Evolutionary conservation across 2,329 filamentous ascomycete genomes (phyloP).

Genomic region (Monilinia fructigena): DNA sequence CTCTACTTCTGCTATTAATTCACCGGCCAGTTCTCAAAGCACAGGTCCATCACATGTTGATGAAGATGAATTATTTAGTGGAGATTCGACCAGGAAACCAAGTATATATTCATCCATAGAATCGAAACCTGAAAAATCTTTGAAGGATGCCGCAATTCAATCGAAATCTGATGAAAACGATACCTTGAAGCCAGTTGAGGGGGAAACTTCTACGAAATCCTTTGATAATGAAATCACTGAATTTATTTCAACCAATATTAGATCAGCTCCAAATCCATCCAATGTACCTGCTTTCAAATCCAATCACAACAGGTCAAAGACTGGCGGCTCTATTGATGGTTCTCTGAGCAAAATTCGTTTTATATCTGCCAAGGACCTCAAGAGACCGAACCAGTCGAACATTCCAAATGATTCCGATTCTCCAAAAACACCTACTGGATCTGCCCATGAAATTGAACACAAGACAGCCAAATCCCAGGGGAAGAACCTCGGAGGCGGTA

Average conservation of each 20-base stretch:
- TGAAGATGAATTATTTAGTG: constrained; percentile 25
- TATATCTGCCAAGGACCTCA: constrained; percentile 11
- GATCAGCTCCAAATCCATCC: background rate
- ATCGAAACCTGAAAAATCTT: background rate
- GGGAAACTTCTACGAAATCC: background rate
- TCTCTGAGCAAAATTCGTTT: constrained; percentile 6
- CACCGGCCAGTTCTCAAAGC: constrained; percentile 7
- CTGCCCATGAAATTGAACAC: constrained; percentile 27
- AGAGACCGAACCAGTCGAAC: constrained; percentile 7
- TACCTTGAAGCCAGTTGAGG: background rate
- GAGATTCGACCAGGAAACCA: constrained; percentile 24
- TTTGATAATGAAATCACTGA: background rate
- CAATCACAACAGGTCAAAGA: constrained; percentile 4
- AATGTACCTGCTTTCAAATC: background rate
- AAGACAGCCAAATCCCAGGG: constrained; percentile 1
- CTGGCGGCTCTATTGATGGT: background rate
- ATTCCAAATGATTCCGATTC: constrained; percentile 23
- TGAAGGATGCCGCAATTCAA: background rate
- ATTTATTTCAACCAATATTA: background rate
- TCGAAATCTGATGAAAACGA: background rate
- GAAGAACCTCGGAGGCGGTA: background rate
- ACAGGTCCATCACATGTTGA: constrained; percentile 7
- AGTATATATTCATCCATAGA: constrained; percentile 17
- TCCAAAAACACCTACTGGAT: constrained; percentile 15
- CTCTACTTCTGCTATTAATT: background rate